A percentile compares a stretch with the other conserved stretches of the same genome.
These are phyloP conservation scores for Phialophora macrospora DNA, from an alignment of 2,329 filamentous ascomycete genomes.

Conservation along the genomic window DNA sequence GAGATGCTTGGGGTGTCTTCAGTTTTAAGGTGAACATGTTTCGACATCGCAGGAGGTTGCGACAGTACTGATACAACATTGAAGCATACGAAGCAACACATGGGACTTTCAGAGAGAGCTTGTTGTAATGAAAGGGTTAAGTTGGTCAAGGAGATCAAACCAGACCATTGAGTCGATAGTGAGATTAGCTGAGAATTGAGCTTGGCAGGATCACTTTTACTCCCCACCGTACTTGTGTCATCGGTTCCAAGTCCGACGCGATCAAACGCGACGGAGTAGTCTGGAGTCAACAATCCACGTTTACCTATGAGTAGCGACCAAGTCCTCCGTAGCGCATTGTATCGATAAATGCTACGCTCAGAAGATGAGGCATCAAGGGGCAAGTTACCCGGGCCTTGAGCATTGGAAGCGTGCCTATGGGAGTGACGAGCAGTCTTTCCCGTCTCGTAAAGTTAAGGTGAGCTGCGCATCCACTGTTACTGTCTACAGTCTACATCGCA, in stretches of 20 bases:
- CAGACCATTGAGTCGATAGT: background rate
- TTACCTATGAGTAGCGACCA: background rate
- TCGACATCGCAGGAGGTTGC: background rate
- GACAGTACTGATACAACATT: slow-evolving; percentile 1
- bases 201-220: background rate
- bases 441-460: no score
- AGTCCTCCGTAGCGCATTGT: background rate
- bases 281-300: background rate
- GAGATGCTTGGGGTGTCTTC: slow-evolving; percentile 4
- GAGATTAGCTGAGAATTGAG: background rate
- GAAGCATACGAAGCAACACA: background rate
- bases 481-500: no score
- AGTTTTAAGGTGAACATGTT: slow-evolving; percentile 6
- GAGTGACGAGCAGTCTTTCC: no score
- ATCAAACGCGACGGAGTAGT: background rate
- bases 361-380: background rate
- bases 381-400: background rate
- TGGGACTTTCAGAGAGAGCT: background rate
- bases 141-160: background rate
- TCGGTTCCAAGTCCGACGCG: background rate
- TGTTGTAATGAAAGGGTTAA: background rate
- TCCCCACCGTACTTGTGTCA: background rate
- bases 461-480: no score
- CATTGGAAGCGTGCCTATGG: background rate
- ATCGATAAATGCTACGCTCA: background rate